These are phyloP conservation scores for Pholiota conissans DNA, from an alignment of 768 basidiomycete species.

Conservation along the genomic window DNA sequence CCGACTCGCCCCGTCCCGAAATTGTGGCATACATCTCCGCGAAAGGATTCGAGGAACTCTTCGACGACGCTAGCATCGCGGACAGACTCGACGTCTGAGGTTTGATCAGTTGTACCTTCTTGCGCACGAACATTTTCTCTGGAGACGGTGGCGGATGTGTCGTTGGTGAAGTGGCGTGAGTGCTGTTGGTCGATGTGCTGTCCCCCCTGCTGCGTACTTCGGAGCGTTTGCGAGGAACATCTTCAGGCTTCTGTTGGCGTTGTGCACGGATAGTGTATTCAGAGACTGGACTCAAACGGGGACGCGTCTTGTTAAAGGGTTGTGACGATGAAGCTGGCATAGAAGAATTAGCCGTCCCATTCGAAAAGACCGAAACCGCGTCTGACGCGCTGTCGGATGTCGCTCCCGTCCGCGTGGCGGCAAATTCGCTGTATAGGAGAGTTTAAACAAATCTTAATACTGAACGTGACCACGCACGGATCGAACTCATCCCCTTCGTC, in stretches of 20 bases:
- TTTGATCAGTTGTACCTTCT: constrained; percentile 42
- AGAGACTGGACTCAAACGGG: constrained; percentile 64
- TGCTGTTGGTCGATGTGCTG: constrained; percentile 21
- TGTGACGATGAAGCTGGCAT: constrained; percentile 49
- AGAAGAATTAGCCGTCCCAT: constrained; percentile 51
- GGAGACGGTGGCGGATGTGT: constrained; percentile 4
- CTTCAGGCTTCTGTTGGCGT: constrained; percentile 16
- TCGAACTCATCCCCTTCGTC: constrained; percentile 79
- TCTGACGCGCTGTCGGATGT: constrained; percentile 68
- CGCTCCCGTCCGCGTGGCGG: constrained; percentile 52
- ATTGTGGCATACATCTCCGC: constrained; percentile 84
- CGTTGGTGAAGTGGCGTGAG: constrained; percentile 12
- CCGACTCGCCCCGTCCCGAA: constrained; percentile 70
- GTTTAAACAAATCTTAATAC: not conserved
- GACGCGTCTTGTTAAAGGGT: constrained; percentile 36
- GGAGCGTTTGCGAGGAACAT: constrained; percentile 11
- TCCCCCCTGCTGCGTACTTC: constrained; percentile 17
- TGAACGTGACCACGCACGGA: constrained; percentile 49
- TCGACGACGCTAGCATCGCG: constrained; percentile 69
- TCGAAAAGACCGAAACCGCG: constrained; percentile 57
- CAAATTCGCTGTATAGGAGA: constrained; percentile 56
- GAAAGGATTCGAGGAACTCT: constrained; percentile 79
- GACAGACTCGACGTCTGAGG: constrained; percentile 66
- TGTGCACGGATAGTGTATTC: constrained; percentile 39
- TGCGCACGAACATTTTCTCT: constrained; percentile 49